A percentile compares a stretch with the other conserved stretches of the same genome.
Evolutionary conservation across 73 alveolate genomes (phyloP).

Genomic region (Effrenium voratum): DNA sequence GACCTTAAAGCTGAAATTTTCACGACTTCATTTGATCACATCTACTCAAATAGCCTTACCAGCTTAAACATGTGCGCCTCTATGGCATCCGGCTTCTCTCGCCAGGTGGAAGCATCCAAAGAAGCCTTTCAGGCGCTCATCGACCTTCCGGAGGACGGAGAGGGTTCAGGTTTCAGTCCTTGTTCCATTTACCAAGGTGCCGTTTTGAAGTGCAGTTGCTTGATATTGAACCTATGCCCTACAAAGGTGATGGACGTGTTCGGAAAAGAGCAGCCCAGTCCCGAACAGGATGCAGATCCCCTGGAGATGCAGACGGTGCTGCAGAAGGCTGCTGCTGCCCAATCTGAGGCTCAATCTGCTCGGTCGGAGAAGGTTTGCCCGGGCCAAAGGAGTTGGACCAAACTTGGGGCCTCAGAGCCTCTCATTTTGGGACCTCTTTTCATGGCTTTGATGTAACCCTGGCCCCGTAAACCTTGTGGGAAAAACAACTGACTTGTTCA

Average conservation of each 20-base stretch:
- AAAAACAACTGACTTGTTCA: too few relatives aligned
- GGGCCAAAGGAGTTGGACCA: too few relatives aligned
- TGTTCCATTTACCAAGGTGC: too few relatives aligned
- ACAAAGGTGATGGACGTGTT: background rate
- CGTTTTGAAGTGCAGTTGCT: background rate
- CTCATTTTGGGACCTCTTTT: background rate
- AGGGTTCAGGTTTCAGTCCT: too few relatives aligned
- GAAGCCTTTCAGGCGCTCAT: slow-evolving; percentile 92
- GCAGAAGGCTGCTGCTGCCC: slow-evolving; percentile 59
- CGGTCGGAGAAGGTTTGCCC: background rate
- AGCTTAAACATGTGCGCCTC: too few relatives aligned
- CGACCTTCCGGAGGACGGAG: slow-evolving; percentile 75
- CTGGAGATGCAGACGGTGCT: slow-evolving; percentile 82
- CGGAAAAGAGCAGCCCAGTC: background rate
- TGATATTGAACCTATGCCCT: background rate
- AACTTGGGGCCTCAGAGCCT: too few relatives aligned
- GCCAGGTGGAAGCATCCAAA: slow-evolving; percentile 85
- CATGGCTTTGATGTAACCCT: background rate
- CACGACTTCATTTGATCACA: too few relatives aligned
- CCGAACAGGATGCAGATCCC: slow-evolving; percentile 74
- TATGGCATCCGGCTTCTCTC: background rate
- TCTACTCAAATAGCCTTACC: too few relatives aligned
- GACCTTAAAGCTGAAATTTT: too few relatives aligned
- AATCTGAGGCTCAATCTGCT: slow-evolving; percentile 20
- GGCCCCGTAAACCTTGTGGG: background rate